Evolutionary conservation across 2,329 filamentous ascomycete genomes (phyloP), one percentile per base, ranked within the genome.

Genomic region (Podosphaera xanthii): DNA sequence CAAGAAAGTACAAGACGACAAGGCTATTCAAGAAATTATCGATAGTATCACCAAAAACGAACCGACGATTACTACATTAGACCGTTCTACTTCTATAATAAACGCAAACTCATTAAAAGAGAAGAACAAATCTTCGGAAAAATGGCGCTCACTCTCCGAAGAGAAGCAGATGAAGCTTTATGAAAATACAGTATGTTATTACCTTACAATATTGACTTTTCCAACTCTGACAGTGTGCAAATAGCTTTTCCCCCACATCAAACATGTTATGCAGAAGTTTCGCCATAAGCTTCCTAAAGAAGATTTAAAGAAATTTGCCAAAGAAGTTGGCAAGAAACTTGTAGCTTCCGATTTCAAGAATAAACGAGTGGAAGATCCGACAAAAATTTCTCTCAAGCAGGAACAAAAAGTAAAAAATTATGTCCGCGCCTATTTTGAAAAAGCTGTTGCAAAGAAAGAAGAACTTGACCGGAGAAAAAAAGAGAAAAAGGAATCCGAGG

Each of bases 111-210:
- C 77, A 36, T 7, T n/a, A 0, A 76, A 77, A 4, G 71, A 74
- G 3, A 76, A 76, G 53, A 78, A 84, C 70, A 75, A 76, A 4
- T 83, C 79, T 65, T 76, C 77, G 65, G 83, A 87, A 55, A 86
- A 84, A 68, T 89, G 86, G 86, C 77, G 80, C 59, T 77, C 76
- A 61, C 70, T 83, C 38, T 75, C 83, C 1, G 70, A 82, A 64
- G 90, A 96, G 64, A 96, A 96, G 72, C 87, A 92, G 71, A 94
- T 89, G 79, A 95, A 88, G 73, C 77, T 95, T 2, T 97, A 96
- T 67, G 90, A 96, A 70, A 90, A 90, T 68, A 94, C 89, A 58
- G 88, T 94, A 76, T 70, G 86, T 74, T 35, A 5, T 58, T 44
- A 34, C 33, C 3, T 31, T n/a, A 57, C 14, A 5, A 22, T 31